A percentile compares a stretch with the other conserved stretches of the same genome.
phyloP scores from a whole-genome alignment of 202 grass and related monocot species.

The Brachypodium distachyon region DNA sequence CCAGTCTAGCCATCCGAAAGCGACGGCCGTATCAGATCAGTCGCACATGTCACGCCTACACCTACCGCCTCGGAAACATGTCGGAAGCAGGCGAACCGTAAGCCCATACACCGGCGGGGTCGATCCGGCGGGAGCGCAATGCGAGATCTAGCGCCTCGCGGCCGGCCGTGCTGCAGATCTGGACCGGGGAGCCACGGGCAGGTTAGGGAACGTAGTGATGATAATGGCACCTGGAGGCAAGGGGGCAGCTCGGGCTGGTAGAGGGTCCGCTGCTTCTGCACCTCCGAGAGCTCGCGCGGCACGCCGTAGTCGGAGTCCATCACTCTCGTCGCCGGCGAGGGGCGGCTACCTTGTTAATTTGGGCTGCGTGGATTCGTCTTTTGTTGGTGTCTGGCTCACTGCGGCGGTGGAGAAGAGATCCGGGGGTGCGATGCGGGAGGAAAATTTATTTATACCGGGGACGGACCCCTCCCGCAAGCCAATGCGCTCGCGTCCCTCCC shows the following conservation, averaged over 20 bases:
- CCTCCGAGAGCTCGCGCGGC: slow-evolving; percentile 74
- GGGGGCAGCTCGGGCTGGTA: slow-evolving; percentile 84
- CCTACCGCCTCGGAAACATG: neutral
- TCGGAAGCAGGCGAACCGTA: neutral
- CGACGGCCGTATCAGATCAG: neutral
- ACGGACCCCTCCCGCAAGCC: slow-evolving; percentile 13
- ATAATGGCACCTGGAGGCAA: slow-evolving; percentile 69
- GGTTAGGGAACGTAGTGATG: neutral
- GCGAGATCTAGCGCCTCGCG: slow-evolving; percentile 31
- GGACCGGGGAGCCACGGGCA: neutral
- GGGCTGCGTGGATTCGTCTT: neutral
- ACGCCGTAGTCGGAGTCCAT: slow-evolving; percentile 99
- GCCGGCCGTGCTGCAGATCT: slow-evolving; percentile 17
- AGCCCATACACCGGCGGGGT: neutral
- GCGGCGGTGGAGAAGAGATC: neutral
- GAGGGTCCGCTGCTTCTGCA: slow-evolving; percentile 68
- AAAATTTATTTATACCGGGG: slow-evolving; percentile 29
- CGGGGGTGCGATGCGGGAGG: neutral
- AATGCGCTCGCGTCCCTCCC: neutral
- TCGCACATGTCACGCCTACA: neutral
- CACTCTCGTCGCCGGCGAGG: neutral
- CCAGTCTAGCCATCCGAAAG: slow-evolving; percentile 13
- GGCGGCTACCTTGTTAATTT: neutral
- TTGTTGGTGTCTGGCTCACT: neutral
- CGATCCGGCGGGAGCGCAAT: slow-evolving; percentile 12